Evolutionary conservation across 2,329 filamentous ascomycete species (phyloP).

Genomic region (Colletotrichum chrysophilum): DNA sequence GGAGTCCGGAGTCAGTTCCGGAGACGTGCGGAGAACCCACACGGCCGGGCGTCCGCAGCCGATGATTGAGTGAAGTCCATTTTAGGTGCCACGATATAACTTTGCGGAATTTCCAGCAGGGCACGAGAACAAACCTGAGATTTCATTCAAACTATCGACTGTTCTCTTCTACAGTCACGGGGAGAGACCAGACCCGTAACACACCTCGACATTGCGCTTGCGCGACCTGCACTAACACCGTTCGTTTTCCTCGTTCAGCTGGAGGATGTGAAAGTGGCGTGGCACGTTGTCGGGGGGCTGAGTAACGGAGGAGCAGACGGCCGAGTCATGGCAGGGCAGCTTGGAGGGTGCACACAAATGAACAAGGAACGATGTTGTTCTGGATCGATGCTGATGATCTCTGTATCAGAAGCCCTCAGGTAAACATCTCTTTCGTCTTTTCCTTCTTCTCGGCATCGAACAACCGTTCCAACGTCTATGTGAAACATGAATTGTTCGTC

Average conservation of each 20-base stretch:
- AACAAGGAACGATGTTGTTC: not conserved
- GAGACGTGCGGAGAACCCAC: not conserved
- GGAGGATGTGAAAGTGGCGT: not conserved
- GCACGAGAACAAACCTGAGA: not conserved
- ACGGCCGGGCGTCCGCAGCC: not conserved
- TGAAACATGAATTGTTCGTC: not conserved
- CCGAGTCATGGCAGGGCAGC: not conserved
- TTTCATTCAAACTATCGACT: not conserved
- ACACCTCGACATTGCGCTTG: not conserved
- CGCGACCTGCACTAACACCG: not conserved
- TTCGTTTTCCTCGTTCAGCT: not conserved
- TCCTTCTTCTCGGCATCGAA: not conserved
- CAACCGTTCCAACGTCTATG: not conserved
- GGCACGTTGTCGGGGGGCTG: not conserved
- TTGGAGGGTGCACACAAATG: not conserved
- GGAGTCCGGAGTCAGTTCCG: not conserved
- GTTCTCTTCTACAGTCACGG: not conserved
- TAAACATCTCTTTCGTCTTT: not conserved
- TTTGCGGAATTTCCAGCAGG: not conserved
- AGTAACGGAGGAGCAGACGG: not conserved
- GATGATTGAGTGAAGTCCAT: not conserved
- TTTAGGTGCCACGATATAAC: not conserved
- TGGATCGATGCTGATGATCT: not conserved
- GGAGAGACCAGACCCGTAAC: not conserved
- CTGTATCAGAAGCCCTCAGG: not conserved